A percentile compares a stretch with the other conserved stretches of the same genome.
Evolutionary conservation across 2,329 filamentous ascomycete species (phyloP).

Genomic region (Fusarium sp.): DNA sequence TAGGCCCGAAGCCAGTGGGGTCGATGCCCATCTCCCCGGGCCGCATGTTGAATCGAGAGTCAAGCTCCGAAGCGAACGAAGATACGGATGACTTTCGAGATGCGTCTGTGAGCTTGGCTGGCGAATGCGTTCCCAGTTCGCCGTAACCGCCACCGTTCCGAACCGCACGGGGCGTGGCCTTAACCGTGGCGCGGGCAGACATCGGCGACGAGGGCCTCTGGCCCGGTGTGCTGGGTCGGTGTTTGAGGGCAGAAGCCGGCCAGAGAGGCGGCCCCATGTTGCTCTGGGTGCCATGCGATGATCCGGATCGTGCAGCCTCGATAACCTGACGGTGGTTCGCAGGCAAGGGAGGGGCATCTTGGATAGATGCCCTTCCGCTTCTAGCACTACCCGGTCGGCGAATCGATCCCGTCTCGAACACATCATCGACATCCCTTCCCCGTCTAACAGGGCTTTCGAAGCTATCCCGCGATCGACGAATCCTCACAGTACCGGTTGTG

Average conservation of each 20-base stretch:
- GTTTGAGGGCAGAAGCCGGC: constrained; percentile 80
- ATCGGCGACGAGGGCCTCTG: constrained; percentile 63
- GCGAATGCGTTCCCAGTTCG: constrained; percentile 64
- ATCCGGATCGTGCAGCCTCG: constrained; percentile 79
- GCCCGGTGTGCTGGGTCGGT: constrained; percentile 75
- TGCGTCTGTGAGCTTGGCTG: constrained; percentile 56
- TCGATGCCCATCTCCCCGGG: constrained; percentile 70
- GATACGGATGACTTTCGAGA: constrained; percentile 85
- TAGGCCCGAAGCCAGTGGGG: constrained; percentile 74
- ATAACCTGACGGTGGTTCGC: constrained; percentile 88
- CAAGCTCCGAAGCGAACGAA: constrained; percentile 95
- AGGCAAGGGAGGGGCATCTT: constrained; percentile 80
- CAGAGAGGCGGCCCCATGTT: constrained; percentile 88
- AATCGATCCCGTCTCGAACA: constrained; percentile 54
- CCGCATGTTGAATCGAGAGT: constrained; percentile 87
- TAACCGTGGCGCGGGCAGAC: constrained; percentile 70
- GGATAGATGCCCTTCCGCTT: constrained; percentile 69
- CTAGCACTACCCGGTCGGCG: constrained; percentile 80
- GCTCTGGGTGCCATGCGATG: constrained; percentile 63
- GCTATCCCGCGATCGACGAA: constrained; percentile 67
- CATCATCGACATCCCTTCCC: constrained; percentile 58
- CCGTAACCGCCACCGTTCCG: constrained; percentile 65
- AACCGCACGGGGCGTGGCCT: constrained; percentile 69
- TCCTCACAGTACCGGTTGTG: constrained; percentile 60
- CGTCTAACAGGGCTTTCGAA: constrained; percentile 61